A percentile compares a stretch with the other conserved stretches of the same genome.
phyloP scores from a whole-genome alignment of 192 early-diverging fungal species.

The Entophlyctis helioformis region DNA sequence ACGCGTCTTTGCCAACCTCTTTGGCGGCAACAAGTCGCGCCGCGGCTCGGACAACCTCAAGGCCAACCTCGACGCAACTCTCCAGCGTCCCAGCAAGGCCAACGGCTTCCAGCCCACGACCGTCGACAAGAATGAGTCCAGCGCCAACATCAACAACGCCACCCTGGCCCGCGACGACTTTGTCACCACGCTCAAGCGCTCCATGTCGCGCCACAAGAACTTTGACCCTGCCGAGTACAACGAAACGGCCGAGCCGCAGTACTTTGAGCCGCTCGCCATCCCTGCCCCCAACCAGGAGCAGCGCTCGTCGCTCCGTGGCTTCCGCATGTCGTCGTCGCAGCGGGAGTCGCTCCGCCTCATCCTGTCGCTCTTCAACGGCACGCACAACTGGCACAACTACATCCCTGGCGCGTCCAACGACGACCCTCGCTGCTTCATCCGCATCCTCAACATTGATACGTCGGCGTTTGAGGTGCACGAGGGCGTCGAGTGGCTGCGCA shows the following conservation, averaged over 20 bases:
- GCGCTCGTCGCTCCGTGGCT: slow-evolving; percentile 4
- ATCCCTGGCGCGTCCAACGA: slow-evolving; percentile 14
- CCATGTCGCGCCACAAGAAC: no score
- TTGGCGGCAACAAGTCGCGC: not conserved
- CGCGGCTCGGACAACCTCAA: not conserved
- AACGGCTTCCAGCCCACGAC: no score
- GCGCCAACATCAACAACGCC: no score
- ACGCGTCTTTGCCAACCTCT: not conserved
- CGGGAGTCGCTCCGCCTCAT: slow-evolving; percentile 9
- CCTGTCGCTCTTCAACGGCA: slow-evolving; percentile 13
- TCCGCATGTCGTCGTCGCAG: slow-evolving; percentile 15
- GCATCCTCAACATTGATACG: slow-evolving; percentile 23
- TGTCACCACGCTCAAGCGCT: not conserved
- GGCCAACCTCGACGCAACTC: not conserved
- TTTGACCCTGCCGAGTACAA: no score
- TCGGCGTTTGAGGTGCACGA: slow-evolving; percentile 12
- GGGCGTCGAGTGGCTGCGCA: slow-evolving; percentile 25
- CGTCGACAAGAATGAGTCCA: not conserved
- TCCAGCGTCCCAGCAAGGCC: not conserved
- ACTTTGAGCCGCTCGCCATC: slow-evolving; percentile 26
- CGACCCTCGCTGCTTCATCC: slow-evolving; percentile 18
- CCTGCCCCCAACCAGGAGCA: slow-evolving; percentile 17
- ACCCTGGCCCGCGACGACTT: no score
- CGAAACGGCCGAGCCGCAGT: slow-evolving; percentile 6
- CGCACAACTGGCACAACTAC: slow-evolving; percentile 29